phyloP scores from a whole-genome alignment of 129 eudicot species.

The Helianthus annuus region HanXRQr2.0-SUNRISE NC_035440.2:422275-422774 shows the following conservation, averaged over 20 bases:
- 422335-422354: constrained; percentile 3
- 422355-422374: not conserved
- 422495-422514: no score
- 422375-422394: not conserved
- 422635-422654: not conserved
- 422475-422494: no score
- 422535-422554: no score
- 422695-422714: no score
- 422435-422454: not conserved
- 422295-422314: not conserved
- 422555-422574: no score
- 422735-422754: no score
- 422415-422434: not conserved
- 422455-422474: not conserved
- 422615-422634: not conserved
- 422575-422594: no score
- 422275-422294: not conserved
- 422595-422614: not conserved
- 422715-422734: no score
- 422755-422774: no score
- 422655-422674: no score
- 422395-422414: not conserved
- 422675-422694: no score
- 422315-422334: constrained; percentile 3
- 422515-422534: no score